These are phyloP conservation scores for Aphanomyces cochlioides DNA, from an alignment of 352 stramenopile genomes.

Conservation along the genomic window DNA sequence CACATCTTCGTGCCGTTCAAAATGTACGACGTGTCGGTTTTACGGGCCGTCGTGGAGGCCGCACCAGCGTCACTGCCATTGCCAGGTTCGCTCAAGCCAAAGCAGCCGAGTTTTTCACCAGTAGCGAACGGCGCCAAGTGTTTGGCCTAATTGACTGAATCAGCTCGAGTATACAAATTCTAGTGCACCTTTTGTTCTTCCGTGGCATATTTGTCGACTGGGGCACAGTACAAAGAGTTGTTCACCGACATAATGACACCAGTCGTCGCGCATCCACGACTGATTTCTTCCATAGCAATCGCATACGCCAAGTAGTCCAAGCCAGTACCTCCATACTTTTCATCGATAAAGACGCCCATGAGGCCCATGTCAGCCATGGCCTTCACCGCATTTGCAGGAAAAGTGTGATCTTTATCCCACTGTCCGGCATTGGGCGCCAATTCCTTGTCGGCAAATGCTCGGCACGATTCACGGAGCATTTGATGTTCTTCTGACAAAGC, in stretches of 20 bases:
- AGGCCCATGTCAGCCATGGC: slow-evolving; percentile 91
- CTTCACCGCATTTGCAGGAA: slow-evolving; percentile 76
- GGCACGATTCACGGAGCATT: slow-evolving; percentile 97
- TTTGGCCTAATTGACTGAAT: slow-evolving; percentile 45
- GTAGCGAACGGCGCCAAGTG: slow-evolving; percentile 86
- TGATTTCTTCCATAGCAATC: slow-evolving; percentile 98
- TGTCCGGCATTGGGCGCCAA: slow-evolving; percentile 86
- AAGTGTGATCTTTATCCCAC: slow-evolving; percentile 87
- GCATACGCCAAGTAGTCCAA: slow-evolving; percentile 96
- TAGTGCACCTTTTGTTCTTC: slow-evolving; percentile 76
- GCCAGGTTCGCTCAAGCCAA: slow-evolving; percentile 90
- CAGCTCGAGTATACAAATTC: neutral
- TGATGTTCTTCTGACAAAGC: slow-evolving; percentile 90
- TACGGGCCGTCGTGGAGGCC: slow-evolving; percentile 87
- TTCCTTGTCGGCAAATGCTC: slow-evolving; percentile 94
- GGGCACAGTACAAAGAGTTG: slow-evolving; percentile 93
- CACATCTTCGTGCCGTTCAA: slow-evolving; percentile 97
- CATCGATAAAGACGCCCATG: slow-evolving; percentile 92
- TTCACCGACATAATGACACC: slow-evolving; percentile 97
- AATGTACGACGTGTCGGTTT: slow-evolving; percentile 87
- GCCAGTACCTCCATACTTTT: slow-evolving; percentile 87
- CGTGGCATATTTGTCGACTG: slow-evolving; percentile 92
- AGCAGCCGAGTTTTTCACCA: slow-evolving; percentile 92
- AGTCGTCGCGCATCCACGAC: slow-evolving; percentile 91
- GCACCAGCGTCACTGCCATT: slow-evolving; percentile 94